Evolutionary conservation across 1,284 basidiomycete genomes (phyloP).

Genomic region (Dichomitus squalens): DNA sequence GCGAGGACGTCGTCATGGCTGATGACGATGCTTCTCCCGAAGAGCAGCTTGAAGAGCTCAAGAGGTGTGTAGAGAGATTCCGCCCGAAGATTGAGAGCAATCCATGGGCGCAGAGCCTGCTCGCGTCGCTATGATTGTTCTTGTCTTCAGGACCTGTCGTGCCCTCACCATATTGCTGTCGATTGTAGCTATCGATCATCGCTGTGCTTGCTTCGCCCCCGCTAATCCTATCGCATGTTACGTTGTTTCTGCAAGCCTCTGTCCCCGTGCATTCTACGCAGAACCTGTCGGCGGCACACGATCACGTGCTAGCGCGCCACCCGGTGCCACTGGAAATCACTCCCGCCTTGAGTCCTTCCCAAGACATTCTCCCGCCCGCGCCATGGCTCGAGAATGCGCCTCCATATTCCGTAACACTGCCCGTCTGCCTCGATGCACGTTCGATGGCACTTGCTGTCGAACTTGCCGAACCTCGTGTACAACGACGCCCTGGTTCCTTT

Average conservation of each 20-base stretch:
- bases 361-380: no score
- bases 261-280: not conserved
- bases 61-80: conserved; percentile 67
- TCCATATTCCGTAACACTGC: no score
- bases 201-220: conserved; percentile 7
- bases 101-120: conserved; percentile 72
- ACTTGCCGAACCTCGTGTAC: not conserved
- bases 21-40: conserved; percentile 49
- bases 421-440: not conserved
- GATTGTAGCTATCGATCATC: conserved; percentile 9
- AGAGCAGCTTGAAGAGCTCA: conserved; percentile 68
- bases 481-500: not conserved
- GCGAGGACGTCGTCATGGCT: conserved; percentile 62
- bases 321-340: not conserved
- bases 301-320: not conserved
- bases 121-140: conserved; percentile 36
- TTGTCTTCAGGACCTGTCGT: not conserved
- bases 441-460: not conserved
- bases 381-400: no score
- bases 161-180: conserved; percentile 6
- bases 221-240: not conserved
- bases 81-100: conserved; percentile 72
- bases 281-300: not conserved
- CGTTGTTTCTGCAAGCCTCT: not conserved
- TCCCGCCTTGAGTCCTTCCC: no score